Base-by-base conservation (phyloP, 2,329 filamentous ascomycete genomes). In the Lecanicillium sp. region DNA sequence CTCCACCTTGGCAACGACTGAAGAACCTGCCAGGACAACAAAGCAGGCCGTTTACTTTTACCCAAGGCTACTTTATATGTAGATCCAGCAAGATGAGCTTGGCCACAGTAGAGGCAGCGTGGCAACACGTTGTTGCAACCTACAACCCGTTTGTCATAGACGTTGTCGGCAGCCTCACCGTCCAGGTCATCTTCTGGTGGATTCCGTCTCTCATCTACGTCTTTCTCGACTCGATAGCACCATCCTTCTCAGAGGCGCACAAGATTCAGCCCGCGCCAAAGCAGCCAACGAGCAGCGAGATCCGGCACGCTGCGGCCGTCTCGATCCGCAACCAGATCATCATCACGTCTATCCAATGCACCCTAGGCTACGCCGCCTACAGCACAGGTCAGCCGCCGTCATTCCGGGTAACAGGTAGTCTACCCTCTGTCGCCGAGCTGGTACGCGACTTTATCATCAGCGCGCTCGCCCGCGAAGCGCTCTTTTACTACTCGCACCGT, bases 401-500 rank as follows among this genome's bases (percentile, higher is more conserved):
- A 3, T 64, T 70, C 43, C 58, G 59, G 15, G 53, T 74, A 32
- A 53, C 59, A 0, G 15, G 55, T 2, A 44, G 52, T 0, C 45
- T 70, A 0, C 70, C 70, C 2, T 37, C 58, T 0, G 12, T 51
- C 0, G 16, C 20, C 9, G 60, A 65, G 33, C 44, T 73, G 29
- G 27, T 52, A 2, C 47, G 52, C 6, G 64, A 76, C 46, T 43
- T 75, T 16, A 5, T 56, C 8, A 32, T 69, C 44, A 64, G 61
- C 38, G 45, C 64, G 3, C 44, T 66, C 7, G 44, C 63, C 7
- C 67, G 72, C 34, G 73, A 78, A 47, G 44, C 62, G 2, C 46
- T 72, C 14, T 78, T 78, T 54, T 78, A 78, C 57, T 74, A 73
- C 47, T 51, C 60, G 17, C 74, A 78, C 51, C 68, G 73, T 6